Conservation (phyloP, 1,284 basidiomycete species). For the Cerioporus squamosus region DNA sequence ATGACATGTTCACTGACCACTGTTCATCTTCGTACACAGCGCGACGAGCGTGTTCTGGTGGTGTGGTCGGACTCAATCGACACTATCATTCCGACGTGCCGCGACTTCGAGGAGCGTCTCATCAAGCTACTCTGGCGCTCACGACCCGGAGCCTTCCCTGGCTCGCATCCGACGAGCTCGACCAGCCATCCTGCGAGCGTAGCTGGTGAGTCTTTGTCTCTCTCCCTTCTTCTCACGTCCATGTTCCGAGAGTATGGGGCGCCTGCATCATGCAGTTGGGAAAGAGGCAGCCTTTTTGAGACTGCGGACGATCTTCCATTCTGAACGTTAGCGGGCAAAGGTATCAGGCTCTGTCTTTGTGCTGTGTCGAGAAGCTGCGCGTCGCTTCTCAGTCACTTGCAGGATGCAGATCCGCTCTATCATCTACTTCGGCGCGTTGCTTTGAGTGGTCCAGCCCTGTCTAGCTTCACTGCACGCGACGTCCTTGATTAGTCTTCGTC, state of each 20-base stretch:
- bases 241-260: too few species aligned
- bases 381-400: too few species aligned
- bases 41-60: slow-evolving; percentile 75
- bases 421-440: too few species aligned
- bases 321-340: too few species aligned
- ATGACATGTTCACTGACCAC: neutral
- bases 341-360: too few species aligned
- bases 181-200: slow-evolving; percentile 33
- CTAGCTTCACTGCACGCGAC: neutral
- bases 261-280: too few species aligned
- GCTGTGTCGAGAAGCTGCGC: too few species aligned
- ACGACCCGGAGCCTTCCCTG: slow-evolving; percentile 27
- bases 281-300: too few species aligned
- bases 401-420: too few species aligned
- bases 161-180: slow-evolving; percentile 30
- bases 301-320: neutral
- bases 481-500: too few species aligned
- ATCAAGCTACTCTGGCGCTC: slow-evolving; percentile 76
- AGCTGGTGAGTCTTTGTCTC: slow-evolving; percentile 22
- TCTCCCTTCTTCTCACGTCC: neutral
- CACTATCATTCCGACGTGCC: slow-evolving; percentile 69
- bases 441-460: neutral
- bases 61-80: slow-evolving; percentile 82
- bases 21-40: slow-evolving; percentile 41
- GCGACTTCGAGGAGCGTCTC: slow-evolving; percentile 80